Evolutionary conservation across 768 basidiomycete species (phyloP).

Genomic region (Coprinopsis sp.): DNA sequence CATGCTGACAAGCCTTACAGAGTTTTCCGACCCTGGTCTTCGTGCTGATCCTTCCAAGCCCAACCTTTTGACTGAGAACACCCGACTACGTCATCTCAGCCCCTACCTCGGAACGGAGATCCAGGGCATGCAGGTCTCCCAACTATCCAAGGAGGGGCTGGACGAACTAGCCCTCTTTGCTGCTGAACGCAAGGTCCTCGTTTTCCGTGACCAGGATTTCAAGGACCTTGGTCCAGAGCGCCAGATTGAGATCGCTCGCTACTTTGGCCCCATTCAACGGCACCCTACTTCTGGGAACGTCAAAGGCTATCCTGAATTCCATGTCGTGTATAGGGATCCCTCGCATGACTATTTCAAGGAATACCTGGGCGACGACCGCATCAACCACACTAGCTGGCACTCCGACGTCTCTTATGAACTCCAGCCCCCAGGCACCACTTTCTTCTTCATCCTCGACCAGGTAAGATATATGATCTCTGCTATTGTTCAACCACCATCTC

Average conservation of each 20-base stretch:
- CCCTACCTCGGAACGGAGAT: constrained; percentile 52
- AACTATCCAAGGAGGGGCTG: constrained; percentile 46
- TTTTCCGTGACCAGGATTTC: constrained; percentile 61
- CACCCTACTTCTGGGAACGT: constrained; percentile 49
- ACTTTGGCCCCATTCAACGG: constrained; percentile 43
- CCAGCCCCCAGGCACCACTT: constrained; percentile 49
- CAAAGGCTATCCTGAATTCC: constrained; percentile 54
- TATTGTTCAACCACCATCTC: neutral
- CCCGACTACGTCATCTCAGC: constrained; percentile 35
- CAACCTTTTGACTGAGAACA: constrained; percentile 39
- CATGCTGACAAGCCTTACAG: constrained; percentile 15
- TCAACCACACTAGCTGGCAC: constrained; percentile 45
- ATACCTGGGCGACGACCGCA: constrained; percentile 37
- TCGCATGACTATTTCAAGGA: constrained; percentile 39
- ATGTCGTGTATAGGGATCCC: constrained; percentile 53
- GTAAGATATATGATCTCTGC: constrained; percentile 10
- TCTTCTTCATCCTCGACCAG: constrained; percentile 52
- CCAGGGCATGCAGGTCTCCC: constrained; percentile 47
- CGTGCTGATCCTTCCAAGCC: constrained; percentile 50
- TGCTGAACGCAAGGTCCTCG: constrained; percentile 48
- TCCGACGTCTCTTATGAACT: constrained; percentile 49
- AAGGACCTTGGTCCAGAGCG: constrained; percentile 49
- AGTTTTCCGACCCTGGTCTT: constrained; percentile 39
- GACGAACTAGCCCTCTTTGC: constrained; percentile 49
- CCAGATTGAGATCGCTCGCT: constrained; percentile 49